Conservation (phyloP, 768 basidiomycete genomes). For the Cantharellus anzutake region DNA sequence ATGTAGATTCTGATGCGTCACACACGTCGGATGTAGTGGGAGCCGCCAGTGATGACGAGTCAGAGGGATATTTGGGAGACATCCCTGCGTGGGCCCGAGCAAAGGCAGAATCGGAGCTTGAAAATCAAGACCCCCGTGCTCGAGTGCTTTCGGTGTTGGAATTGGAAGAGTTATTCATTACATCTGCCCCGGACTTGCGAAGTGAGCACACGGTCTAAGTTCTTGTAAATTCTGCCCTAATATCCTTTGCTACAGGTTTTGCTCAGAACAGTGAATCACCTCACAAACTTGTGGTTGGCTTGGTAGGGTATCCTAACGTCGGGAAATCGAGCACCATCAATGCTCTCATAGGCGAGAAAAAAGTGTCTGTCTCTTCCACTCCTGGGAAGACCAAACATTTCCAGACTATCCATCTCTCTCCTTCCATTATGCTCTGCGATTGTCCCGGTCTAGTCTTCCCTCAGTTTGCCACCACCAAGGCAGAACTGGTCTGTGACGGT, state of each 20-base stretch:
- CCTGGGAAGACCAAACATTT: constrained; percentile 99
- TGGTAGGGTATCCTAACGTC: constrained; percentile 97
- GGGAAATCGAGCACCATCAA: constrained; percentile 98
- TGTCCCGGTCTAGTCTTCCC: constrained; percentile 98
- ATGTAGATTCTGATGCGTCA: constrained; percentile 8
- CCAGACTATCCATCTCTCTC: constrained; percentile 91
- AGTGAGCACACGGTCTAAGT: constrained; percentile 23
- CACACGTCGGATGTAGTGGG: too few species aligned
- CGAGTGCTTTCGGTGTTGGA: constrained; percentile 71
- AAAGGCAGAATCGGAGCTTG: constrained; percentile 15
- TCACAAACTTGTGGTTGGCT: constrained; percentile 55
- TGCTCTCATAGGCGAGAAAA: constrained; percentile 86
- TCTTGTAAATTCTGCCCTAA: background rate
- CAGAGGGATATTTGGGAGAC: constrained; percentile 16
- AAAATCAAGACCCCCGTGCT: constrained; percentile 38
- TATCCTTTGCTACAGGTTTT: constrained; percentile 31
- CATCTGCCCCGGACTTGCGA: constrained; percentile 47
- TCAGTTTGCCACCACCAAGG: constrained; percentile 93
- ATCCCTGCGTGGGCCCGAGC: constrained; percentile 2
- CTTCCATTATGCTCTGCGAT: constrained; percentile 75
- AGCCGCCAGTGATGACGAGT: constrained; percentile 17
- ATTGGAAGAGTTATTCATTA: constrained; percentile 65
- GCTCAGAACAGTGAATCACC: constrained; percentile 34
- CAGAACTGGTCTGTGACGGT: constrained; percentile 89
- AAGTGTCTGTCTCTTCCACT: constrained; percentile 94